Evolutionary conservation across 129 eudicot genomes (phyloP).

Genomic region (Flaveria brownii): DNA sequence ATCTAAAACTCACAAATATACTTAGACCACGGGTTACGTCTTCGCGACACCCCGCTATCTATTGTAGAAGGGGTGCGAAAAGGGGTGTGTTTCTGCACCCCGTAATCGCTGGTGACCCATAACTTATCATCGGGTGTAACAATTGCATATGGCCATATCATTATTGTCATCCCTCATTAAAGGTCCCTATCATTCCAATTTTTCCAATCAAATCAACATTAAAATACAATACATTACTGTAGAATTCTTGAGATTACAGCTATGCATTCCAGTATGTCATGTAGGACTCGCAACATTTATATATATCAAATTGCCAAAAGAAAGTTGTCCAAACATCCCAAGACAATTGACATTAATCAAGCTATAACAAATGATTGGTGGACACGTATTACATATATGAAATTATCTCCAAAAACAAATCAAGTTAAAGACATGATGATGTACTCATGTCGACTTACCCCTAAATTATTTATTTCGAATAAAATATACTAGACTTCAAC

Average conservation of each 20-base stretch:
- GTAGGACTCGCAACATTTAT: conserved; percentile 1
- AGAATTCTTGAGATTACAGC: conserved; percentile 17
- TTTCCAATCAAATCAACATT: conserved; percentile 20
- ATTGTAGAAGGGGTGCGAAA: no score
- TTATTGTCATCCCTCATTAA: no score
- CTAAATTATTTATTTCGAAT: neutral
- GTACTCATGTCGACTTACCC: neutral
- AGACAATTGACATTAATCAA: neutral
- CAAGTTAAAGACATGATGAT: neutral
- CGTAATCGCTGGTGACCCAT: no score
- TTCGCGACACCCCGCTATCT: no score
- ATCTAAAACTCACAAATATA: no score
- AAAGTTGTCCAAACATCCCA: neutral
- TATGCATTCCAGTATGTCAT: conserved; percentile 20
- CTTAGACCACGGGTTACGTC: no score
- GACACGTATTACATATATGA: neutral
- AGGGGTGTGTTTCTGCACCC: no score
- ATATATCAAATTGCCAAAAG: neutral
- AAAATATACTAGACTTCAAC: neutral
- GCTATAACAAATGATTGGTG: neutral
- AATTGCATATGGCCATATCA: no score
- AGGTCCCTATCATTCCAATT: neutral
- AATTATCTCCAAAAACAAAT: neutral
- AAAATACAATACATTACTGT: neutral
- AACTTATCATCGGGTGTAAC: no score